Percentiles rank a stretch among this genome's conserved stretches.
Evolutionary conservation across 2,329 filamentous ascomycete species (phyloP).

Genomic region (Tothia fuscella): DNA sequence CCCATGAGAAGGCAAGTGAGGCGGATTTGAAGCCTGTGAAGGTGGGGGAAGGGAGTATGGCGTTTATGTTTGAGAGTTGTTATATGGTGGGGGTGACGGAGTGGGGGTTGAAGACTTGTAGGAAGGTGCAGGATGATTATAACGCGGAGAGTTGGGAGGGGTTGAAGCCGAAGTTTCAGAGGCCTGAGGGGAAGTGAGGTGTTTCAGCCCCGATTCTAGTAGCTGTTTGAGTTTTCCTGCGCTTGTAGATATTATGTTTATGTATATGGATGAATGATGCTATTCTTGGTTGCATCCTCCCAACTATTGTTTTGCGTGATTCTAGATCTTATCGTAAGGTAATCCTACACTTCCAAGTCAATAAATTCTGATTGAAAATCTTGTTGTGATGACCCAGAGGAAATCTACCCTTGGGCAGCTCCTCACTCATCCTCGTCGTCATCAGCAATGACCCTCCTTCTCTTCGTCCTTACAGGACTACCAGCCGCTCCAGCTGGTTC

Average conservation of each 20-base stretch:
- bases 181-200: constrained; percentile 15
- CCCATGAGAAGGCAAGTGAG: constrained; percentile 43
- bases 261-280: no score
- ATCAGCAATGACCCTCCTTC: constrained; percentile 7
- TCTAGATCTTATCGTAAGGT: no score
- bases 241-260: no score
- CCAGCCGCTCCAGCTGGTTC: constrained; percentile 19
- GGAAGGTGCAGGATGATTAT: constrained; percentile 61
- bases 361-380: no score
- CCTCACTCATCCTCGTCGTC: constrained; percentile 11
- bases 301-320: no score
- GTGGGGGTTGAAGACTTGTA: constrained; percentile 58
- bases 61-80: constrained; percentile 50
- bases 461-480: constrained; percentile 15
- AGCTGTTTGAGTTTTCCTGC: no score
- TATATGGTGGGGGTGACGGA: constrained; percentile 41
- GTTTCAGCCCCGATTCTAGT: no score
- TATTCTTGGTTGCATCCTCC: no score
- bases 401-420: no score
- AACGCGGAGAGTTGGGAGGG: constrained; percentile 69
- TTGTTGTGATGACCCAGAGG: no score
- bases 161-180: constrained; percentile 33
- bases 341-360: no score
- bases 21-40: constrained; percentile 43
- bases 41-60: constrained; percentile 48